Evolutionary conservation across 2,329 filamentous ascomycete species (phyloP).

Genomic region (Fusarium mexicanum): DNA sequence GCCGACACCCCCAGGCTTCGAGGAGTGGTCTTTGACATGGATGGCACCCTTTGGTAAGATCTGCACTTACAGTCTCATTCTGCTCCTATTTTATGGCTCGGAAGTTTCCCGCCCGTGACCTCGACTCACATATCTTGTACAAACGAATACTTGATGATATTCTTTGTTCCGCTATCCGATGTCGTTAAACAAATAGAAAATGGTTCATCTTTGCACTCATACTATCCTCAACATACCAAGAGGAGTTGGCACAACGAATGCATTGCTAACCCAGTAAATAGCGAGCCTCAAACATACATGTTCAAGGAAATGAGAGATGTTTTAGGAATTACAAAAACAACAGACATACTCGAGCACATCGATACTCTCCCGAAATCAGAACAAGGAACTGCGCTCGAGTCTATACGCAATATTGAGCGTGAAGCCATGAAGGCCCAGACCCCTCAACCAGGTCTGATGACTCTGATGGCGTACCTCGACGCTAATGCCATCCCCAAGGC

Average conservation of each 20-base stretch:
- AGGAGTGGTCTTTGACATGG: slow-evolving; percentile 87
- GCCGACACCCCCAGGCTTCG: slow-evolving; percentile 58
- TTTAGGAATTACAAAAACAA: slow-evolving; percentile 74
- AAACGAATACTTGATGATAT: not conserved
- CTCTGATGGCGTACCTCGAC: slow-evolving; percentile 86
- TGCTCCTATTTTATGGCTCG: not conserved
- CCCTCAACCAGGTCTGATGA: slow-evolving; percentile 80
- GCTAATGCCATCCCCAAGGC: slow-evolving; percentile 73
- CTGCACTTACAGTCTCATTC: not conserved
- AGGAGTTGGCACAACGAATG: not conserved
- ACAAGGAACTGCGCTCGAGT: slow-evolving; percentile 73
- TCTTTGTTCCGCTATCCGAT: not conserved
- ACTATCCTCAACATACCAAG: not conserved
- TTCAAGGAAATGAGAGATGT: slow-evolving; percentile 84
- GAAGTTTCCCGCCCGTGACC: not conserved
- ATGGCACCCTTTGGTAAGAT: slow-evolving; percentile 89
- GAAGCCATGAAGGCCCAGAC: slow-evolving; percentile 81
- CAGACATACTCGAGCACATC: slow-evolving; percentile 92
- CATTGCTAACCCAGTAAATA: slow-evolving; percentile 49
- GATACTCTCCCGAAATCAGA: slow-evolving; percentile 71
- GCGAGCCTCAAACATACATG: slow-evolving; percentile 95
- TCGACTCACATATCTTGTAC: slow-evolving; percentile 16
- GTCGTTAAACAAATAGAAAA: not conserved
- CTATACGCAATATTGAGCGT: slow-evolving; percentile 82
- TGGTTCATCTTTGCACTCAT: not conserved